These are phyloP conservation scores for Dunaliella primolecta DNA, from an alignment of 139 green algal species.

Conservation along the genomic window DNA sequence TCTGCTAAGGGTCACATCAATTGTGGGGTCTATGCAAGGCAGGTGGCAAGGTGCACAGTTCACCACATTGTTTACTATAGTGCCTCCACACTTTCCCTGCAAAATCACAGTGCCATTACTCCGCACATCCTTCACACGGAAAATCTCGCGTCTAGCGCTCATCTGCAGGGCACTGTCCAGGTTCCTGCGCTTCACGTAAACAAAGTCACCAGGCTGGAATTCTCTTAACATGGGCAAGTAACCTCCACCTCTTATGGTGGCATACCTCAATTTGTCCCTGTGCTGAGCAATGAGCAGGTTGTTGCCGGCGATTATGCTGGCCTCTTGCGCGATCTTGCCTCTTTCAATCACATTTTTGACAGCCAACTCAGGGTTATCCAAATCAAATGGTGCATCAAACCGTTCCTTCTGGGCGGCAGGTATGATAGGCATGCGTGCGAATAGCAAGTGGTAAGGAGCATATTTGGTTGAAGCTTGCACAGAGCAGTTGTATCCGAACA, in stretches of 20 bases:
- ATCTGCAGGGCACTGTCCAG: slow-evolving; percentile 4
- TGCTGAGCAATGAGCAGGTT: slow-evolving; percentile 14
- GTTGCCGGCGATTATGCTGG: neutral
- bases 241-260: neutral
- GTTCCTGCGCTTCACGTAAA: neutral
- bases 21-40: too few relatives aligned
- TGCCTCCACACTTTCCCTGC: neutral
- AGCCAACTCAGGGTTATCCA: neutral
- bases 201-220: slow-evolving; percentile 18
- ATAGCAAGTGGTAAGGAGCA: too few relatives aligned
- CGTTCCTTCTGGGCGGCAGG: neutral
- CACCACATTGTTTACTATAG: too few relatives aligned
- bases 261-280: slow-evolving; percentile 14
- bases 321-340: neutral
- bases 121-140: neutral
- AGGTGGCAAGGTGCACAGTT: too few relatives aligned
- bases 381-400: neutral
- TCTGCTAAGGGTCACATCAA: too few relatives aligned
- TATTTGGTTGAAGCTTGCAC: too few relatives aligned
- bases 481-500: too few relatives aligned
- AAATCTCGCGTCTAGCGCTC: neutral
- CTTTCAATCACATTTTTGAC: neutral
- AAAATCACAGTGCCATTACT: neutral
- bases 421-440: too few relatives aligned
- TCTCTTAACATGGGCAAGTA: neutral